Evolutionary conservation across 1,139 yeast genomes (phyloP), one percentile per base, ranked within the genome.

Genomic region (Zygotorulaspora mrakii): DNA sequence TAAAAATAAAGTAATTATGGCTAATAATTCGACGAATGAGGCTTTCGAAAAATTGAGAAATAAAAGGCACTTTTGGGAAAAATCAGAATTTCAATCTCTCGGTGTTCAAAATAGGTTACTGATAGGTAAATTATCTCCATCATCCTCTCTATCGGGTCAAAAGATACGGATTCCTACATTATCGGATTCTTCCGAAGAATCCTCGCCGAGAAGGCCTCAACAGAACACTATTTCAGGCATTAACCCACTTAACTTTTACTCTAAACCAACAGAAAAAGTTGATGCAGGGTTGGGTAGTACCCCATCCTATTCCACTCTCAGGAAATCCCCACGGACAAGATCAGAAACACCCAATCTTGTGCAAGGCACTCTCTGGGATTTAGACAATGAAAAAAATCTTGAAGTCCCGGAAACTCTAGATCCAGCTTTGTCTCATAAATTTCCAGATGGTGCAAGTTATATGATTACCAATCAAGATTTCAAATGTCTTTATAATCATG

Each of bases 401-500:
- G 76, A 60, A 31, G 39, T 24, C 5, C 62, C 79, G 11, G 82
- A 79, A 54, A 66, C 70, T 3, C 79, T 78, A 47, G 59, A 64
- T 7, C 88, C 88, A 0, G 67, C 73, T 6, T 61, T 82, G 37
- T 68, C 67, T 28, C 71, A 76, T 50, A 65, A 62, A 11, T 77
- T 82, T 46, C 53, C 60, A 10, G 76, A 75, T 47, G 71, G 70
- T 5, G 67, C 71, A 10, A 57, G 59, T 2, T 73, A 81, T 46
- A 70, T 73, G 4, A 71, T 83, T 3, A 68, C 75, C 1, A 71
- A 73, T 46, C 68, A 75, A 20, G 94, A 83, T 57, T 83, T 79
- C 59, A 74, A 74, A 49, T 81, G 89, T 27, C 66, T 83, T 5
- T 79, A 78, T 55, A 76, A 78, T 49, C 76, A 77, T 39, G 81